Base-by-base conservation (phyloP, 2,329 filamentous ascomycete species). In the Fusarium palustre region DNA sequence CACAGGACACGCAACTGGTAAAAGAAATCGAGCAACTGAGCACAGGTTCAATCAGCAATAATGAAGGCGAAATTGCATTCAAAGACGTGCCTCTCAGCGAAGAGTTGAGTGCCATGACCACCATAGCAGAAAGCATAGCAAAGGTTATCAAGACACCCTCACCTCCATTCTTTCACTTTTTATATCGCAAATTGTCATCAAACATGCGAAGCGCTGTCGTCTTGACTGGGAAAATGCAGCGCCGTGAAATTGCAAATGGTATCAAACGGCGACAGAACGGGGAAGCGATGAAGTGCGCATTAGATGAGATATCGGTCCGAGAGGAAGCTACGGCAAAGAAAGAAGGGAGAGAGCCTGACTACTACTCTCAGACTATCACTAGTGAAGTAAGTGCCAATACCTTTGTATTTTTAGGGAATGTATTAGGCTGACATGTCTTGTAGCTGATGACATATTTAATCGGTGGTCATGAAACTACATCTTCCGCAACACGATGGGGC, bases 391-490 rank as follows among this genome's bases (percentile, higher is more conserved):
- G 54, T 42, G 5, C 11, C 1, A 13, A 39, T 7, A 39, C 22
- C n/a, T 15, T 4, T 3, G 13, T 6, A 20, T 7, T 5, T 4
- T 11, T 5, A 7, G n/a, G 3, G n/a, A 18, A 12, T 6, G 8
- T 3, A n/a, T 5, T 4, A 16, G 7, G 0, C 28, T 61, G 5
- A 62, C 9, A 1, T 2, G 3, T 20, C 5, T 22, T 20, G 0
- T 10, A 68, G 66, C 30, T 69, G 3, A 69, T 69, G 60, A 33
- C 55, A 3, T 69, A 69, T 8, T 13, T 69, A 0, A 57, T 69
- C 2, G 66, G 61, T 3, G 66, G 66, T 4, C 66, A 69, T 16
- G 66, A 69, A 53, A 69, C 66, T 6, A 69, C 66, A 0, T 69
- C 66, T 0, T 66, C 66, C 0, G 60, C 66, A 1, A 39, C 69